A percentile compares a stretch with the other conserved stretches of the same genome.
These are phyloP conservation scores for Metarhizium robertsii DNA, from an alignment of 2,329 filamentous ascomycete species.

Conservation along the genomic window DNA sequence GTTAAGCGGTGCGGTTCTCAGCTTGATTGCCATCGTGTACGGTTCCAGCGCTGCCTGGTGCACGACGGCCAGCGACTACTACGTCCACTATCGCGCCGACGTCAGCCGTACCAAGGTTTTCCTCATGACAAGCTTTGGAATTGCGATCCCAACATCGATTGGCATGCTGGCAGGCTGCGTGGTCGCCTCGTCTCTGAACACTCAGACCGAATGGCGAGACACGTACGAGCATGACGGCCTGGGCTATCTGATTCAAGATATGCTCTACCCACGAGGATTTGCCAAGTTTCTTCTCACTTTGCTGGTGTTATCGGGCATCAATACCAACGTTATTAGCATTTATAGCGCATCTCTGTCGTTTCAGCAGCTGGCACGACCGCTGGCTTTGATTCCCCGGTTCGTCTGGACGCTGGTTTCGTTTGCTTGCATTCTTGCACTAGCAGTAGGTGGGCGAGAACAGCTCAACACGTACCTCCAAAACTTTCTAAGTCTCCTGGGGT, in stretches of 20 bases:
- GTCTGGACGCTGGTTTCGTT: constrained; percentile 30
- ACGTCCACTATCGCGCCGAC: constrained; percentile 33
- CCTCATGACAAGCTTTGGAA: constrained; percentile 36
- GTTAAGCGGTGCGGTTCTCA: constrained; percentile 30
- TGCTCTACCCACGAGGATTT: constrained; percentile 35
- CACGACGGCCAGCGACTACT: constrained; percentile 24
- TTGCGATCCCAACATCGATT: constrained; percentile 37
- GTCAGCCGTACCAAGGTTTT: constrained; percentile 37
- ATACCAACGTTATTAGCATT: constrained; percentile 27
- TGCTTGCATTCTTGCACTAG: constrained; percentile 30
- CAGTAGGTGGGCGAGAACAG: constrained; percentile 27
- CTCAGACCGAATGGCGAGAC: constrained; percentile 26
- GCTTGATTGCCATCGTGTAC: constrained; percentile 35
- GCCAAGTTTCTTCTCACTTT: constrained; percentile 33
- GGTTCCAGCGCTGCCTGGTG: constrained; percentile 40
- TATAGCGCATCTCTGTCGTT: constrained; percentile 29
- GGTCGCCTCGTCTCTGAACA: constrained; percentile 31
- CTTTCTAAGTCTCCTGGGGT: constrained; percentile 34
- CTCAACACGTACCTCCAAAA: constrained; percentile 34
- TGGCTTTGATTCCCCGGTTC: constrained; percentile 29
- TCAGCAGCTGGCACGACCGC: constrained; percentile 27
- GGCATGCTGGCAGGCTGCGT: constrained; percentile 37
- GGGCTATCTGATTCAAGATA: constrained; percentile 34
- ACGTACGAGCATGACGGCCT: constrained; percentile 29
- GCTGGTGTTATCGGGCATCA: constrained; percentile 27